Evolutionary conservation across 345 rosid genomes (phyloP).

Genomic region (Populus alba): DNA sequence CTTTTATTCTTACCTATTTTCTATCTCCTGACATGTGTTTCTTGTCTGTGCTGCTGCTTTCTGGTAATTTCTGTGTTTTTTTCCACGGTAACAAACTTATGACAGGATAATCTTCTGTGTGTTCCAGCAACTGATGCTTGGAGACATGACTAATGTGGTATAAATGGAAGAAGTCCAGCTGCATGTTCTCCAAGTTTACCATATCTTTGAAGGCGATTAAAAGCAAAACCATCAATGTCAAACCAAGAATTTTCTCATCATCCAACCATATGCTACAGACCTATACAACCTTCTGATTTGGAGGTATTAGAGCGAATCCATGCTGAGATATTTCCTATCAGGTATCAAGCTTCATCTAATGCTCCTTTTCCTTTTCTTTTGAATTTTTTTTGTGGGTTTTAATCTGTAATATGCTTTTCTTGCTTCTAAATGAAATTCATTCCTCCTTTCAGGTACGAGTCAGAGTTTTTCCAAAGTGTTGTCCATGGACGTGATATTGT

Average conservation of each 20-base stretch:
- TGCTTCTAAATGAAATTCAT: constrained; percentile 16
- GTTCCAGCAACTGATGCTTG: constrained; percentile 27
- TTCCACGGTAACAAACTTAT: constrained; percentile 13
- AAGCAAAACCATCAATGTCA: constrained; percentile 47
- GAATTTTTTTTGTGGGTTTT: constrained; percentile 4
- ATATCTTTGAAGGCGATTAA: constrained; percentile 47
- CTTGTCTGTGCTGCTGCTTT: not conserved
- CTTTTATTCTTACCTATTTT: not conserved
- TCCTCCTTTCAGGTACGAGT: constrained; percentile 69
- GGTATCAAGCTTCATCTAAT: constrained; percentile 35
- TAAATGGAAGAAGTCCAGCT: constrained; percentile 45
- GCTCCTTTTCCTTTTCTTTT: not conserved
- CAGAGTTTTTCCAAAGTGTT: constrained; percentile 87
- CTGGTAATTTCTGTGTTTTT: not conserved
- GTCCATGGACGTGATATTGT: constrained; percentile 73
- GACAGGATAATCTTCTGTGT: constrained; percentile 8
- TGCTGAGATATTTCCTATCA: constrained; percentile 73
- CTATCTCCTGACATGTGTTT: not conserved
- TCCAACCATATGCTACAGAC: constrained; percentile 69
- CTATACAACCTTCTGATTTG: constrained; percentile 71
- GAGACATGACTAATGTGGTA: constrained; percentile 34
- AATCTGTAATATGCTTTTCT: constrained; percentile 1
- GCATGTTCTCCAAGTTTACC: constrained; percentile 28
- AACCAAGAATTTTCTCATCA: constrained; percentile 39
- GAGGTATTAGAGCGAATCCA: constrained; percentile 70